Percentiles rank a stretch among this genome's conserved stretches.
Evolutionary conservation across 2,329 filamentous ascomycete genomes (phyloP).

Genomic region (Diaporthe ampelina): DNA sequence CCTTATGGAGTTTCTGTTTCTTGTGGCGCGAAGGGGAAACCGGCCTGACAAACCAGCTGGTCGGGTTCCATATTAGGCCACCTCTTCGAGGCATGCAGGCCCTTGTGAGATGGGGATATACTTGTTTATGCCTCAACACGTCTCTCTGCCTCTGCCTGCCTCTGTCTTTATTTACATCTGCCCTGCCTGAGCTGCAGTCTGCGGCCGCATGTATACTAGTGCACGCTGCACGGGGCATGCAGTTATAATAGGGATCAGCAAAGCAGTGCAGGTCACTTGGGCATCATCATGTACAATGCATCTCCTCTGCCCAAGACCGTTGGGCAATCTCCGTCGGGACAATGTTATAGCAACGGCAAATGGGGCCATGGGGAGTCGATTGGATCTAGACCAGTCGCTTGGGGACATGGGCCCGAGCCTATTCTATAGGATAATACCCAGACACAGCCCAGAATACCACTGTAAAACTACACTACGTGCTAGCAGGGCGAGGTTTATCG

Average conservation of each 20-base stretch:
- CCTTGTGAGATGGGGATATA: constrained; percentile 6
- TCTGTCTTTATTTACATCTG: no score
- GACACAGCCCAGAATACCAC: neutral
- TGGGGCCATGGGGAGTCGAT: neutral
- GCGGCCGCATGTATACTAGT: neutral
- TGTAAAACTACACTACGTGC: neutral
- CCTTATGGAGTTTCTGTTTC: neutral
- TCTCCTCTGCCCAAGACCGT: neutral
- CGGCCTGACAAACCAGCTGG: neutral
- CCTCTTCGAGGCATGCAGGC: neutral
- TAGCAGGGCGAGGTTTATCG: constrained; percentile 1
- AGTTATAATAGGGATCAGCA: neutral
- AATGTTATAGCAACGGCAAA: neutral
- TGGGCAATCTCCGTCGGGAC: constrained; percentile 25
- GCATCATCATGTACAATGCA: neutral
- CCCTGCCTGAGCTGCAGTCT: neutral
- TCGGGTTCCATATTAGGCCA: neutral
- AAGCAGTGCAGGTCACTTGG: neutral
- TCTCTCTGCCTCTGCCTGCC: neutral
- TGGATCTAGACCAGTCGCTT: constrained; percentile 24
- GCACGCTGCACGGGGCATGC: neutral
- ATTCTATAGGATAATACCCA: neutral
- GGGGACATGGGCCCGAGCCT: neutral
- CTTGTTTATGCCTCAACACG: neutral
- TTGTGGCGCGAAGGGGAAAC: neutral